phyloP scores from a whole-genome alignment of 495 filamentous ascomycete genomes.

The Talaromyces thailandensis region DNA sequence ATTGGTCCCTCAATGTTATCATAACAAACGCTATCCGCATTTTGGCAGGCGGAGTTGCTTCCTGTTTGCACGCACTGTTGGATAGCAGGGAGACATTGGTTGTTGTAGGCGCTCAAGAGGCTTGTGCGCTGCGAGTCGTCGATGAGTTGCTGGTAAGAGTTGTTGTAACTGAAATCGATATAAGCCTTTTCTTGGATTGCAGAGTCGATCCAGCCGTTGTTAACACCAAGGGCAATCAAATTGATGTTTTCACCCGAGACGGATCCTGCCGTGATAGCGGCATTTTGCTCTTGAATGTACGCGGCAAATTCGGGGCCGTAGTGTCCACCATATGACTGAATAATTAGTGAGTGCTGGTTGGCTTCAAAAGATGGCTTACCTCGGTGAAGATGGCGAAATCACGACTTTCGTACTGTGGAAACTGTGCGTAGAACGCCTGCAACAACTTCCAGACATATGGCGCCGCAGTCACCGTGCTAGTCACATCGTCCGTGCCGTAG shows the following conservation, averaged over 20 bases:
- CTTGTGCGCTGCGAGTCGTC: slow-evolving; percentile 25
- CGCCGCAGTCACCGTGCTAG: slow-evolving; percentile 40
- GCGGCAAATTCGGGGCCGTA: slow-evolving; percentile 43
- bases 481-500: slow-evolving; percentile 41
- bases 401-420: slow-evolving; percentile 9
- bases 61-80: too few relatives aligned
- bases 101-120: slow-evolving; percentile 27
- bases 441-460: slow-evolving; percentile 46
- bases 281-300: slow-evolving; percentile 45
- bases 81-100: too few relatives aligned
- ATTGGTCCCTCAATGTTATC: too few relatives aligned
- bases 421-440: slow-evolving; percentile 23
- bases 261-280: slow-evolving; percentile 25
- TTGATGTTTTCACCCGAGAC: slow-evolving; percentile 37
- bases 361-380: too few relatives aligned
- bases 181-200: slow-evolving; percentile 41
- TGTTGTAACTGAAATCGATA: slow-evolving; percentile 43
- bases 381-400: neutral
- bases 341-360: too few relatives aligned
- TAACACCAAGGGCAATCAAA: slow-evolving; percentile 47
- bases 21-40: too few relatives aligned
- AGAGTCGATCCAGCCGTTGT: slow-evolving; percentile 48
- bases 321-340: slow-evolving; percentile 47
- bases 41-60: too few relatives aligned
- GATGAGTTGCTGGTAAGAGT: slow-evolving; percentile 42